Conservation (phyloP, 2,329 filamentous ascomycete genomes). For the Parastagonospora nodorum region DNA sequence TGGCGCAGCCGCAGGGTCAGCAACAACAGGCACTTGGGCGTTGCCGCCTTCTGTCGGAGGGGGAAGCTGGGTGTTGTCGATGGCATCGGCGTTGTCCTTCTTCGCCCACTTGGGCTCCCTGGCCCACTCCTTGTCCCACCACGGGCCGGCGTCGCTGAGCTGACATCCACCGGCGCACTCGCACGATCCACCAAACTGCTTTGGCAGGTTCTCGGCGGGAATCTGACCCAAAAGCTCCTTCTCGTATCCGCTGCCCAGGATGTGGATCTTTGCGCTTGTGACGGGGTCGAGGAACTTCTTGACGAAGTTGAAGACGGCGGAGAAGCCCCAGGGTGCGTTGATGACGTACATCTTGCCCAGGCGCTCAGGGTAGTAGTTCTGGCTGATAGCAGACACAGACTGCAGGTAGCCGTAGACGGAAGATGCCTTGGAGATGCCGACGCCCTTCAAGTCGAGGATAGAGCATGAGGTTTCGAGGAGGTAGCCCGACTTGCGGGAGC, state of each 20-base stretch:
- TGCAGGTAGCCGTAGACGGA: constrained; percentile 89
- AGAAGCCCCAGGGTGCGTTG: constrained; percentile 97
- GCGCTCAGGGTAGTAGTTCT: constrained; percentile 99
- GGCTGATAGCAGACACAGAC: constrained; percentile 84
- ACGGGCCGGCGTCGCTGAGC: constrained; percentile 88
- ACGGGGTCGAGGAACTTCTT: constrained; percentile 97
- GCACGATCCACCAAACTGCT: constrained; percentile 82
- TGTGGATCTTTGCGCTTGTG: constrained; percentile 93
- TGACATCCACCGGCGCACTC: constrained; percentile 81
- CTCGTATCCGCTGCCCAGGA: constrained; percentile 82
- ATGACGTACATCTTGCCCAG: constrained; percentile 96
- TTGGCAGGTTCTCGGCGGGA: constrained; percentile 86
- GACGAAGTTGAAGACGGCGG: constrained; percentile 79
- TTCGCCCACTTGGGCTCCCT: constrained; percentile 60
- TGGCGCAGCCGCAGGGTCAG: constrained; percentile 15
- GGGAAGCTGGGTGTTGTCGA: constrained; percentile 40
- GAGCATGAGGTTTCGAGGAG: constrained; percentile 98
- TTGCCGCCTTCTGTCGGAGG: constrained; percentile 28
- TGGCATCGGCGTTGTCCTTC: constrained; percentile 34
- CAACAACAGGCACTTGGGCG: constrained; percentile 21
- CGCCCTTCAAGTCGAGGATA: constrained; percentile 97
- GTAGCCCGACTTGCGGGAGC: constrained; percentile 86
- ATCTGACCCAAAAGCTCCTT: constrained; percentile 83
- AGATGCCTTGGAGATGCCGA: constrained; percentile 78
- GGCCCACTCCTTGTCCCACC: constrained; percentile 74